phyloP scores from a whole-genome alignment of 2,329 filamentous ascomycete genomes.

The Beauveria medogensis region DNA sequence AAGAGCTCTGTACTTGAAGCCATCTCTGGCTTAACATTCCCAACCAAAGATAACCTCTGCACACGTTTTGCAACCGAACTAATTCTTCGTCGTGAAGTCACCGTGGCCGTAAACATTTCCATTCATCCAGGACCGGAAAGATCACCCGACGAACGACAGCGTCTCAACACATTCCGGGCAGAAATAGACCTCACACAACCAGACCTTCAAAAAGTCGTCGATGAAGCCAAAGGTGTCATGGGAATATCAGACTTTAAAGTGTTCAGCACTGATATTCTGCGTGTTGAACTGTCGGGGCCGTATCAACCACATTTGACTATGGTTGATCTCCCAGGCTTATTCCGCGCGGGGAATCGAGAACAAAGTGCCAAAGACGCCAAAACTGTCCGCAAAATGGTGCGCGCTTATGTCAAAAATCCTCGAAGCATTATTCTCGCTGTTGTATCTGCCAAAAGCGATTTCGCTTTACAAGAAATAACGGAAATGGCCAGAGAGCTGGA shows the following conservation, averaged over 20 bases:
- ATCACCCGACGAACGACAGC: constrained; percentile 18
- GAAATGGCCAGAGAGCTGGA: constrained; percentile 29
- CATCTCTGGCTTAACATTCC: constrained; percentile 54
- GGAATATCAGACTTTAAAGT: constrained; percentile 31
- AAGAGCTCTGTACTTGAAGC: constrained; percentile 60
- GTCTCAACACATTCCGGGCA: constrained; percentile 20
- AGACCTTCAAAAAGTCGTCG: constrained; percentile 28
- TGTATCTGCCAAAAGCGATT: constrained; percentile 45
- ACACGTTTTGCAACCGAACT: constrained; percentile 58
- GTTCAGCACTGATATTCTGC: constrained; percentile 39
- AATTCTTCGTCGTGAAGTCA: constrained; percentile 39
- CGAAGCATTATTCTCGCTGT: constrained; percentile 54
- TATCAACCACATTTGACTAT: constrained; percentile 45
- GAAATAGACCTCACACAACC: constrained; percentile 13
- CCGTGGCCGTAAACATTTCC: constrained; percentile 25
- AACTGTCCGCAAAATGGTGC: constrained; percentile 39
- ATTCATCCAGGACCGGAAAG: constrained; percentile 24
- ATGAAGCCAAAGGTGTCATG: constrained; percentile 39
- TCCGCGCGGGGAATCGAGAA: constrained; percentile 38
- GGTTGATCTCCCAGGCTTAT: constrained; percentile 51
- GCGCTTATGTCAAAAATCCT: constrained; percentile 46
- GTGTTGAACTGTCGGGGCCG: constrained; percentile 40
- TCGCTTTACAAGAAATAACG: constrained; percentile 50
- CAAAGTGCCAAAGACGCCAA: constrained; percentile 37
- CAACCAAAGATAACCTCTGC: constrained; percentile 48